Evolutionary conservation across 1,284 basidiomycete species (phyloP), one percentile per base, ranked within the genome.

Genomic region (Apiotrichum montevideense): DNA sequence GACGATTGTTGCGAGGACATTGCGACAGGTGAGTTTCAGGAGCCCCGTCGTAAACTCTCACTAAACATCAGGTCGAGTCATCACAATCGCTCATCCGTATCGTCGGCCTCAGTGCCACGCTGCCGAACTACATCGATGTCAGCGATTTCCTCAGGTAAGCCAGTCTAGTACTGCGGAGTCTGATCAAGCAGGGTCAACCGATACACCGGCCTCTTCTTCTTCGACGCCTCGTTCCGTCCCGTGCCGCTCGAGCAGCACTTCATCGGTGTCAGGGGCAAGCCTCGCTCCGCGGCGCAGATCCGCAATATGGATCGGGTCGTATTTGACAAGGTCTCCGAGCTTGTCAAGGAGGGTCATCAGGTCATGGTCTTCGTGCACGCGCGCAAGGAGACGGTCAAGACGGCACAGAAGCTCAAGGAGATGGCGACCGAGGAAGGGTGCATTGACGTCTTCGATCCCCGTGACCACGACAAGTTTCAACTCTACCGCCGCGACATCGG

Each of bases 291-390:
- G 0, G 81, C 82, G 40, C 85, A 87, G n/a, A 87, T 85, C 61
- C 88, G 85, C 66, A 96, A 95, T 67, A 81, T 98, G 55, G 96
- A 99, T 73, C 81, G 82, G 39, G 91, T 93, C 33, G 86, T 90
- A 2, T 98, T 89, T 68, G 84, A 96, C 67, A 98, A 97, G 77
- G 80, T 77, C 0, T 39, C 69, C 32, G 86, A 88, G 46, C 80
- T 96, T 8, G 88, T 96, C 13, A 81, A 79, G 50, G 84, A 86
- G 67, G 94, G 92, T 0, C 96, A 99, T 75, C 96, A 98, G 75
- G 93, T 98, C 57, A 98, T 99, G 95, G 92, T 99, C 0, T 99
- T 99, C 70, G 96, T 99, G 9, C 96, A 99, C 74, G 92, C 96
- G 14, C 84, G 96, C 34, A 98, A 97, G 76, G 96, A 98, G 70